These are phyloP conservation scores for Thermothielavioides terrestris DNA, from an alignment of 495 filamentous ascomycete genomes.

Conservation along the genomic window DNA sequence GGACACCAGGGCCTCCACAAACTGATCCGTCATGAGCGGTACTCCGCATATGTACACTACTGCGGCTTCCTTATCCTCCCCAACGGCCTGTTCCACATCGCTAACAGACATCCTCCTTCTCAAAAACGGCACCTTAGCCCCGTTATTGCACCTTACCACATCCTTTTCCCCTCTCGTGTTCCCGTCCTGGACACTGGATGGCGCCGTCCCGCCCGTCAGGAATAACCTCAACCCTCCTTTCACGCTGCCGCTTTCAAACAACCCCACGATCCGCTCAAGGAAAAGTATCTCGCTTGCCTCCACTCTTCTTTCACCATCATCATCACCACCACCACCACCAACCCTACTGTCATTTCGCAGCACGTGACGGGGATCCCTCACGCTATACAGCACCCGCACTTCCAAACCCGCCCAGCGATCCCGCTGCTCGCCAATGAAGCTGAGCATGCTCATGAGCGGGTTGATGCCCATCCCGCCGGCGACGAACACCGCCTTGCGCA, in stretches of 20 bases:
- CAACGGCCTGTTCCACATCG: constrained; percentile 45
- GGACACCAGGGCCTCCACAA: constrained; percentile 48
- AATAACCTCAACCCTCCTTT: constrained; percentile 28
- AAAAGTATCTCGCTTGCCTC: constrained; percentile 31
- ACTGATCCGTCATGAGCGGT: constrained; percentile 69
- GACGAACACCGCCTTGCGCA: constrained; percentile 59
- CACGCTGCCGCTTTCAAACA: constrained; percentile 25
- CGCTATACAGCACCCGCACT: constrained; percentile 29
- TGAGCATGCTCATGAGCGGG: constrained; percentile 45
- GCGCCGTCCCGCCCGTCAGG: constrained; percentile 17
- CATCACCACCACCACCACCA: background rate
- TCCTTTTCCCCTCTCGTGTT: constrained; percentile 5
- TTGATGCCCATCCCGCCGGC: constrained; percentile 85
- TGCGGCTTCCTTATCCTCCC: constrained; percentile 38
- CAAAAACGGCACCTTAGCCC: constrained; percentile 30
- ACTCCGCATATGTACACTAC: constrained; percentile 76
- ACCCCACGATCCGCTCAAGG: constrained; percentile 30
- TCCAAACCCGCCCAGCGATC: background rate
- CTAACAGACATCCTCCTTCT: constrained; percentile 40
- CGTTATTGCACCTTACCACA: constrained; percentile 13
- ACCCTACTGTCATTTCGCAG: background rate
- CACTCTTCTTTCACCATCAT: background rate
- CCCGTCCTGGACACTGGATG: background rate
- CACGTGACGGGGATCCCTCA: constrained; percentile 32
- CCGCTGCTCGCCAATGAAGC: constrained; percentile 22